Percentiles rank a stretch among this genome's conserved stretches.
Conservation (phyloP, 2,329 filamentous ascomycete species). For the Diaporthe australafricana region DNA sequence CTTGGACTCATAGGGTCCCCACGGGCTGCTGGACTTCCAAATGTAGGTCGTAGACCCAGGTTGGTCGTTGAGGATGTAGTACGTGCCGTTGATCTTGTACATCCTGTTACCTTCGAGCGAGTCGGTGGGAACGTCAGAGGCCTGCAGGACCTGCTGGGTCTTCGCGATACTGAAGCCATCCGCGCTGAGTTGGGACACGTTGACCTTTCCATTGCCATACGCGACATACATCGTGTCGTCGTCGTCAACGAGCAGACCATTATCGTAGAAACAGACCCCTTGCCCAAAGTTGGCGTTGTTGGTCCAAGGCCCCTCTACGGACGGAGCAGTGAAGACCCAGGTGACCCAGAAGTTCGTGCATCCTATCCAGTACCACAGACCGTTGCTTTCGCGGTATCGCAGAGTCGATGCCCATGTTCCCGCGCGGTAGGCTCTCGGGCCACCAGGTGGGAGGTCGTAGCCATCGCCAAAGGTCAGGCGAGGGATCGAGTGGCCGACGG, state of each 20-base stretch:
- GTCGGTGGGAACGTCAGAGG: conserved; percentile 47
- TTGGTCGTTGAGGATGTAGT: conserved; percentile 65
- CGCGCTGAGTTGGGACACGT: conserved; percentile 61
- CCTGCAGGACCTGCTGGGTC: conserved; percentile 57
- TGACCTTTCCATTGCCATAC: conserved; percentile 62
- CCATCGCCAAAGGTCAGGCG: conserved; percentile 57
- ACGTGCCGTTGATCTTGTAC: conserved; percentile 67
- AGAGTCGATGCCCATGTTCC: conserved; percentile 69
- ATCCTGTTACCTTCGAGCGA: conserved; percentile 64
- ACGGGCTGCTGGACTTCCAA: conserved; percentile 60
- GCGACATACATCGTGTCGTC: conserved; percentile 70
- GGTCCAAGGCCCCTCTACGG: conserved; percentile 56
- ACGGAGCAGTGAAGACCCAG: conserved; percentile 63
- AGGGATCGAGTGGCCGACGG: conserved; percentile 58
- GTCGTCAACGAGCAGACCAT: conserved; percentile 67
- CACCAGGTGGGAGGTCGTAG: conserved; percentile 58
- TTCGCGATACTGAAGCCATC: conserved; percentile 60
- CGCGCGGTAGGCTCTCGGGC: conserved; percentile 58
- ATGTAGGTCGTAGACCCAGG: conserved; percentile 60
- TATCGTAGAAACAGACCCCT: conserved; percentile 67
- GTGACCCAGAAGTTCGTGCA: conserved; percentile 63
- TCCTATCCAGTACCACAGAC: conserved; percentile 68
- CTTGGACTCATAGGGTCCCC: conserved; percentile 63
- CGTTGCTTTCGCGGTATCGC: conserved; percentile 60
- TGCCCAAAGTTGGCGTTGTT: conserved; percentile 48